Conservation (phyloP, 345 rosid genomes). For the Syzygium grande region DNA sequence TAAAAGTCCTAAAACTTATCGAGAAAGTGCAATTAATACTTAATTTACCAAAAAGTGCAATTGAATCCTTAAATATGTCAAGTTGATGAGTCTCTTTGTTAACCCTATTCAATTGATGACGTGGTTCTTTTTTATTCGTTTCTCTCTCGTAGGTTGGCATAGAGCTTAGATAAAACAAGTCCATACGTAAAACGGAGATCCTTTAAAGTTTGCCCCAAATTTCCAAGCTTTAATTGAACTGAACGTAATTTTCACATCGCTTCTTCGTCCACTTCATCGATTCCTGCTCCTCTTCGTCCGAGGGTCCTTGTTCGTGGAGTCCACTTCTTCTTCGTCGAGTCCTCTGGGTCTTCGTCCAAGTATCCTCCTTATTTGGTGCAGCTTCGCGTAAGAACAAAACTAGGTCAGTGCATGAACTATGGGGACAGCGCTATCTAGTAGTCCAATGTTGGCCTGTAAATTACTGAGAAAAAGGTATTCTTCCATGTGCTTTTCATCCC, state of each 20-base stretch:
- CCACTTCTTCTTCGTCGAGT: not conserved
- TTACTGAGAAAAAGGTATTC: not conserved
- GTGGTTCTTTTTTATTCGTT: not conserved
- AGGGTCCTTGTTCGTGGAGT: not conserved
- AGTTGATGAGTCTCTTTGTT: not conserved
- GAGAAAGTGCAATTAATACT: not conserved
- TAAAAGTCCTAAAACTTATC: not conserved
- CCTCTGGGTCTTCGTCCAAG: not conserved
- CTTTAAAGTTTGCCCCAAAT: not conserved
- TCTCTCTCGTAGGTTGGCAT: not conserved
- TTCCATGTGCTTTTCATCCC: not conserved
- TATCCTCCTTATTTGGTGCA: not conserved
- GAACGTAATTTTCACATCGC: not conserved
- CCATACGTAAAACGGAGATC: not conserved
- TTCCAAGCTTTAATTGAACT: not conserved
- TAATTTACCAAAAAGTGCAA: not conserved
- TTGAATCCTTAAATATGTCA: not conserved
- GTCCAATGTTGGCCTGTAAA: not conserved
- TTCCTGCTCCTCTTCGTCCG: not conserved
- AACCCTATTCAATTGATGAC: not conserved
- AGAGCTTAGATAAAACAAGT: not conserved
- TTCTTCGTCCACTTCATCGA: not conserved
- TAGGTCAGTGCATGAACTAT: not conserved
- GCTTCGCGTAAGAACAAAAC: slow-evolving; percentile 2
- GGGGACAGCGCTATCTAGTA: not conserved